phyloP scores from a whole-genome alignment of 1,284 basidiomycete genomes.

The Marasmius tenuissimus region DNA sequence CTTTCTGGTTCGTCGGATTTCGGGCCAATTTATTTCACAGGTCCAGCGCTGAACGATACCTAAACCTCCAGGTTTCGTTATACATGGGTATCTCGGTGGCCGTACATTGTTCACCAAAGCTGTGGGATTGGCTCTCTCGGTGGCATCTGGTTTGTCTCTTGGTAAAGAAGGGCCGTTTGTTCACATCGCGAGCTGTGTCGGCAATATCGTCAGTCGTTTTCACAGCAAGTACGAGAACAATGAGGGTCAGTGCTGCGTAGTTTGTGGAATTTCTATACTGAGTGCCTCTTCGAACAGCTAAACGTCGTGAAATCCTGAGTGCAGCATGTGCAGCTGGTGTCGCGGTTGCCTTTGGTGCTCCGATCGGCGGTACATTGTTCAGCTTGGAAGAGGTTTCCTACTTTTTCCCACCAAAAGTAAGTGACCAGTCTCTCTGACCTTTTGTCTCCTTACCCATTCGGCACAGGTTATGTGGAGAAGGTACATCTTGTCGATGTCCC shows the following conservation, averaged over 20 bases:
- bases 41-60: neutral
- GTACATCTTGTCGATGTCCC: slow-evolving; percentile 34
- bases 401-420: slow-evolving; percentile 89
- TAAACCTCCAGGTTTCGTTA: slow-evolving; percentile 78
- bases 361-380: slow-evolving; percentile 91
- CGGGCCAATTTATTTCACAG: slow-evolving; percentile 34
- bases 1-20: slow-evolving; percentile 56
- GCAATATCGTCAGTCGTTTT: slow-evolving; percentile 90
- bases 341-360: slow-evolving; percentile 90
- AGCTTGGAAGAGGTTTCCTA: slow-evolving; percentile 94
- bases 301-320: slow-evolving; percentile 88
- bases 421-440: slow-evolving; percentile 9
- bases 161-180: slow-evolving; percentile 98
- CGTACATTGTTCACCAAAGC: slow-evolving; percentile 92
- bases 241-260: slow-evolving; percentile 59
- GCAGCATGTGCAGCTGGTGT: slow-evolving; percentile 92
- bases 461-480: slow-evolving; percentile 83
- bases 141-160: slow-evolving; percentile 87
- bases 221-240: slow-evolving; percentile 91
- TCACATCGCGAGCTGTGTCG: slow-evolving; percentile 93
- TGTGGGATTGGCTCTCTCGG: slow-evolving; percentile 86
- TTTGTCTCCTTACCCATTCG: neutral
- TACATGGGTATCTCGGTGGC: slow-evolving; percentile 93
- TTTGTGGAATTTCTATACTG: slow-evolving; percentile 4
- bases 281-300: slow-evolving; percentile 48